A percentile compares a stretch with the other conserved stretches of the same genome.
These are phyloP conservation scores for Rhodamnia argentea DNA, from an alignment of 345 rosid species.

Conservation along the genomic window DNA sequence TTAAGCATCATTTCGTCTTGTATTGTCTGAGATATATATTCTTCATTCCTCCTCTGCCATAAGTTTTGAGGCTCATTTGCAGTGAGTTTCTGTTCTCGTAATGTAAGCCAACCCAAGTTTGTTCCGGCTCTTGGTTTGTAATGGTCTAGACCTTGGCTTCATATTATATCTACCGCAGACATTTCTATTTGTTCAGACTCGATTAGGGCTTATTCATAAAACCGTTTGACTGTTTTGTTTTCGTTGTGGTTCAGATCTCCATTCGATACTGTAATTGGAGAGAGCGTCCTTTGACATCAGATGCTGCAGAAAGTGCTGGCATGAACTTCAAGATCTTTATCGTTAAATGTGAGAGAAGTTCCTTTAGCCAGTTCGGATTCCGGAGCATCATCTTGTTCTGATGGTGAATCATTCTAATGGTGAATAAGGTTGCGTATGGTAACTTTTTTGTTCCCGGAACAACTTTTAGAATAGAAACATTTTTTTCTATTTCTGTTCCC, in stretches of 20 bases:
- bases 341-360: neutral
- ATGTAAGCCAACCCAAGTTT: neutral
- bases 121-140: neutral
- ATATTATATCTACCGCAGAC: neutral
- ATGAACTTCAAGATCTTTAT: neutral
- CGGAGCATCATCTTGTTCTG: neutral
- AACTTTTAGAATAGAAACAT: too few species aligned
- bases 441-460: too few species aligned
- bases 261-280: neutral
- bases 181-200: neutral
- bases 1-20: neutral
- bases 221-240: neutral
- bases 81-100: neutral
- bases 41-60: neutral
- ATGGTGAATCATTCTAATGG: neutral
- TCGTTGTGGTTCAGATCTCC: neutral
- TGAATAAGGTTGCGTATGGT: neutral
- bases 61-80: neutral
- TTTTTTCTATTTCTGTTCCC: too few species aligned
- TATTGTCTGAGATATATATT: neutral
- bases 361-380: neutral
- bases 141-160: neutral
- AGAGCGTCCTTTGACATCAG: neutral
- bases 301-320: neutral
- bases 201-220: neutral